phyloP scores from a whole-genome alignment of 1,139 yeast species.

The Geotrichum siamense region DNA sequence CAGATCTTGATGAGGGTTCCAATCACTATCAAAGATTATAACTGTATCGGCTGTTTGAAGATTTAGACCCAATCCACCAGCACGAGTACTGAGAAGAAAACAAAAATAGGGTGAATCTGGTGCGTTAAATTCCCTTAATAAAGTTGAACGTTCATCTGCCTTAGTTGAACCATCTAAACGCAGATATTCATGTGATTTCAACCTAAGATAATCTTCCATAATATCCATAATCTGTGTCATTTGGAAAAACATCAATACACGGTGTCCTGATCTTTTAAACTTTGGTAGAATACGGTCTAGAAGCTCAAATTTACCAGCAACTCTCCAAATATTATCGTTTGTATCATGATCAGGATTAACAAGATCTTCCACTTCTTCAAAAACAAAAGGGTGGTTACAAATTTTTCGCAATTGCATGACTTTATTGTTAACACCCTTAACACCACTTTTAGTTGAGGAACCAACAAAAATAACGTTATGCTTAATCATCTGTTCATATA shows the following conservation, averaged over 20 bases:
- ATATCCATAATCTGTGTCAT: conserved; percentile 99
- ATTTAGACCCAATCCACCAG: conserved; percentile 95
- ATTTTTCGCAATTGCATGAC: conserved; percentile 95
- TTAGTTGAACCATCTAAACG: conserved; percentile 89
- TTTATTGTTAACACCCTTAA: conserved; percentile 87
- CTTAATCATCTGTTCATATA: conserved; percentile 84
- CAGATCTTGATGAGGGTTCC: conserved; percentile 98
- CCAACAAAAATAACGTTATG: conserved; percentile 78
- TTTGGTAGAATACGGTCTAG: conserved; percentile 84
- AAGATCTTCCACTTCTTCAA: conserved; percentile 85
- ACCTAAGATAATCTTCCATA: conserved; percentile 89
- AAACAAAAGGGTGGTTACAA: conserved; percentile 98
- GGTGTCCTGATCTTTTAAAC: conserved; percentile 76
- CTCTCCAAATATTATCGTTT: conserved; percentile 67
- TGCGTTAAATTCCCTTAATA: conserved; percentile 78
- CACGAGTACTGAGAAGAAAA: conserved; percentile 86
- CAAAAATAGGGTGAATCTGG: conserved; percentile 83
- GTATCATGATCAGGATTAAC: conserved; percentile 68
- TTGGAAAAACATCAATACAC: conserved; percentile 90
- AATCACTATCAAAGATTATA: conserved; percentile 90
- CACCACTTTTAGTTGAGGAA: conserved; percentile 61
- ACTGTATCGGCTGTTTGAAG: conserved; percentile 97
- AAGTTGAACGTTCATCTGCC: conserved; percentile 85
- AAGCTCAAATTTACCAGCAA: conserved; percentile 87
- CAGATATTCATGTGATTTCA: conserved; percentile 66